phyloP scores from a whole-genome alignment of 129 eudicot genomes.

The Flaveria brownii region DNA sequence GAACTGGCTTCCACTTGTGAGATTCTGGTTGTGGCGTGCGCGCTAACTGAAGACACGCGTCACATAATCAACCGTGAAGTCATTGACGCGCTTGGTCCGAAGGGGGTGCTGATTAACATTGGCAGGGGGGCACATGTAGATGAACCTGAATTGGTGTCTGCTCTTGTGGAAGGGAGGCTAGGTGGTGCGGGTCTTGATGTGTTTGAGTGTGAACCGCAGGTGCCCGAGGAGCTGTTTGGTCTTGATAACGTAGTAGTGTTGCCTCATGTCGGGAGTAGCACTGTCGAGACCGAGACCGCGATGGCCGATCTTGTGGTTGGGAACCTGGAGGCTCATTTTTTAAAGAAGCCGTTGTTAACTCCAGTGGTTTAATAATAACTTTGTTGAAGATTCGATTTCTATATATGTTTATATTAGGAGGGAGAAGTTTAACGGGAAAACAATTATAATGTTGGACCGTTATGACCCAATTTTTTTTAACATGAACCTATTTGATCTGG shows the following conservation, averaged over 20 bases:
- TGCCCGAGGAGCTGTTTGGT: slow-evolving; percentile 56
- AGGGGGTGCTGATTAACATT: slow-evolving; percentile 66
- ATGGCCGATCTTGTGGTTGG: slow-evolving; percentile 80
- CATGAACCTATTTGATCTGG: too few relatives aligned
- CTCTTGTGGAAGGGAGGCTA: slow-evolving; percentile 71
- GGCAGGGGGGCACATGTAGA: slow-evolving; percentile 79
- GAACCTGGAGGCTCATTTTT: slow-evolving; percentile 76
- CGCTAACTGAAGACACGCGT: slow-evolving; percentile 59
- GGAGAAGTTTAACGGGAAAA: too few relatives aligned
- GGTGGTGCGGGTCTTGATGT: slow-evolving; percentile 96
- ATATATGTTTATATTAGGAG: not conserved
- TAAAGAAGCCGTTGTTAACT: slow-evolving; percentile 55
- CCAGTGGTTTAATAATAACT: slow-evolving; percentile 42
- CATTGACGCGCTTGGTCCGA: slow-evolving; percentile 65
- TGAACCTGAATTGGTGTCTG: slow-evolving; percentile 71
- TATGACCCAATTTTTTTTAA: too few relatives aligned
- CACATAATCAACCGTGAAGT: slow-evolving; percentile 76
- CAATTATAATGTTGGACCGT: too few relatives aligned
- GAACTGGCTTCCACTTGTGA: slow-evolving; percentile 67
- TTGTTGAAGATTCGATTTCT: not conserved
- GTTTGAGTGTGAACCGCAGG: slow-evolving; percentile 70
- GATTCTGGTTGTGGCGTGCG: slow-evolving; percentile 69
- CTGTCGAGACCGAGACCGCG: slow-evolving; percentile 57
- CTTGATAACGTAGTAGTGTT: slow-evolving; percentile 59
- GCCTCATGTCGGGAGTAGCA: slow-evolving; percentile 64